phyloP scores from a whole-genome alignment of 179 eudicot species.

The Beta macrorhiza region DNA sequence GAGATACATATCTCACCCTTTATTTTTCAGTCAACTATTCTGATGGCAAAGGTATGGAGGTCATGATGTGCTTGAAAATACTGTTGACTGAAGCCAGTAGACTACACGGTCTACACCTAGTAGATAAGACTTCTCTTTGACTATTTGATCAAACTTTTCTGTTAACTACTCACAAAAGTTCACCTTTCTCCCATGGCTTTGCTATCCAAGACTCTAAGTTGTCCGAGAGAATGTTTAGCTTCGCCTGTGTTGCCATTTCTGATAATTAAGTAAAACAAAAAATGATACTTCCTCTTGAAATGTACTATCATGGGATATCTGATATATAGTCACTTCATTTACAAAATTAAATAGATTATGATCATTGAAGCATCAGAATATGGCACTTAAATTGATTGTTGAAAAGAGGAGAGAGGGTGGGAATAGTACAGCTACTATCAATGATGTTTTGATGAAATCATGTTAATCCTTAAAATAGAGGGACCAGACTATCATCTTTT shows the following conservation, averaged over 20 bases:
- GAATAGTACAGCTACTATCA: not conserved
- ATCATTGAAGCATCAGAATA: not conserved
- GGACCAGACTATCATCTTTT: not conserved
- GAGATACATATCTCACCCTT: slow-evolving; percentile 74
- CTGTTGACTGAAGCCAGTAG: not conserved
- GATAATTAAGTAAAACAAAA: not conserved
- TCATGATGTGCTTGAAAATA: slow-evolving; percentile 13
- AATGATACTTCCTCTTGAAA: not conserved
- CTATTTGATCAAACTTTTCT: not conserved
- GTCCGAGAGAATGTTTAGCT: not conserved
- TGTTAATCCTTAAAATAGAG: not conserved
- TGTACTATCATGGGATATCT: not conserved
- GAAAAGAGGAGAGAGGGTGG: not conserved
- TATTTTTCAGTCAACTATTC: slow-evolving; percentile 57
- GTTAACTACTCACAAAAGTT: not conserved
- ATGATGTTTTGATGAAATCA: not conserved
- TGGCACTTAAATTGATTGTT: not conserved
- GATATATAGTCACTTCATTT: not conserved
- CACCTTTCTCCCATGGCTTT: not conserved
- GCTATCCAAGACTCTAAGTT: not conserved
- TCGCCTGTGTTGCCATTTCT: not conserved
- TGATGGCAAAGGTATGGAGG: slow-evolving; percentile 67
- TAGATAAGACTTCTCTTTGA: not conserved
- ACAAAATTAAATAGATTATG: not conserved
- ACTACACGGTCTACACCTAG: not conserved